Evolutionary conservation across 2,329 filamentous ascomycete genomes (phyloP).

Genomic region (Erysiphe pulchra): DNA sequence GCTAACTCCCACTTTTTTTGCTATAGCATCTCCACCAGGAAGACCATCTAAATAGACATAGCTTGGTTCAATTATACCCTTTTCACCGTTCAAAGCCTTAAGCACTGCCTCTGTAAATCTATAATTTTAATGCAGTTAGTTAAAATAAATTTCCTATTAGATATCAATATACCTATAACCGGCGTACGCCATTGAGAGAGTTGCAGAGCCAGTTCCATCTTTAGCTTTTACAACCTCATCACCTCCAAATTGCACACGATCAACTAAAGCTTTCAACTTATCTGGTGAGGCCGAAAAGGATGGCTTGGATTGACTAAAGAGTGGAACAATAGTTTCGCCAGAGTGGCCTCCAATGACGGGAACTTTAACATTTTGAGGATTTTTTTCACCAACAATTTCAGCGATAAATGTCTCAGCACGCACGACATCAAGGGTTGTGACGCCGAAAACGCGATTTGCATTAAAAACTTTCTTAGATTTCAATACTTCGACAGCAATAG

Average conservation of each 20-base stretch:
- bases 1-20: constrained; percentile 59
- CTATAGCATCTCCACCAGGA: constrained; percentile 61
- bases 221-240: constrained; percentile 93
- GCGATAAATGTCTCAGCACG: constrained; percentile 93
- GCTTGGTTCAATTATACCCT: constrained; percentile 79
- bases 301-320: constrained; percentile 80
- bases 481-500: constrained; percentile 89
- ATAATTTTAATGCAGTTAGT: constrained; percentile 2
- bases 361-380: constrained; percentile 60
- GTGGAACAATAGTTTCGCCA: constrained; percentile 88
- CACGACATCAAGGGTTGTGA: constrained; percentile 95
- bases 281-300: constrained; percentile 59
- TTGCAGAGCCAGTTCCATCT: constrained; percentile 73
- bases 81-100: constrained; percentile 78
- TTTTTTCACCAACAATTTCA: constrained; percentile 55
- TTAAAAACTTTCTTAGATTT: constrained; percentile 87
- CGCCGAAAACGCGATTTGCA: constrained; percentile 86
- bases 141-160: neutral
- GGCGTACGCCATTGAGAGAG: constrained; percentile 84
- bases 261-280: constrained; percentile 72
- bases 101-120: constrained; percentile 90
- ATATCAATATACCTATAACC: constrained; percentile 48
- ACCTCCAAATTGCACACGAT: constrained; percentile 94
- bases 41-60: constrained; percentile 89
- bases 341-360: constrained; percentile 95